Conservation (phyloP, 2,329 filamentous ascomycete species). For the Xylariaceae sp. region DNA sequence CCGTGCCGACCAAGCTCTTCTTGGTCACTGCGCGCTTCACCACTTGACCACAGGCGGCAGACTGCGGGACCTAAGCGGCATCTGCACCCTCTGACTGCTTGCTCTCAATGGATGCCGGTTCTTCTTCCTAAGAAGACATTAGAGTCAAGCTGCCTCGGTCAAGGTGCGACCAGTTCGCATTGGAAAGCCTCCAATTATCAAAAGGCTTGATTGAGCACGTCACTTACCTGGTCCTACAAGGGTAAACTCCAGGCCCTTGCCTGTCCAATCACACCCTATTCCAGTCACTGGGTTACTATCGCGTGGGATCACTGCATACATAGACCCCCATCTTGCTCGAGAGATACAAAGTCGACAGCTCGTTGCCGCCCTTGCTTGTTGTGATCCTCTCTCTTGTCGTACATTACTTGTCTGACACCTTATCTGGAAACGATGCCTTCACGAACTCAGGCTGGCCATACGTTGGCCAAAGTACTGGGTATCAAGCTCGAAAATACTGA, state of each 20-base stretch:
- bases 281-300: no score
- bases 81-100: no score
- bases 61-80: no score
- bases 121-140: background rate
- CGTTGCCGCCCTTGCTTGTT: background rate
- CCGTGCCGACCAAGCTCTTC: no score
- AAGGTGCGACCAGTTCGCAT: background rate
- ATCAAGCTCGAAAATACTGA: constrained; percentile 75
- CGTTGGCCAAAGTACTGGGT: constrained; percentile 72
- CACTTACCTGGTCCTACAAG: constrained; percentile 6
- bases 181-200: no score
- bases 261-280: constrained; percentile 10
- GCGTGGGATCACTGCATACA: constrained; percentile 1
- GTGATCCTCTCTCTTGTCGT: constrained; percentile 1
- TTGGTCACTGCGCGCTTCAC: no score
- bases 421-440: constrained; percentile 30
- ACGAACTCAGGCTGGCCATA: constrained; percentile 62
- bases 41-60: no score
- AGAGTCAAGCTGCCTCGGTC: constrained; percentile 3
- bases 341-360: background rate
- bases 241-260: background rate
- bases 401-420: background rate
- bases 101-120: no score
- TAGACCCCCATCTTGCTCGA: no score
- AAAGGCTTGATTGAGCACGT: constrained; percentile 15